Evolutionary conservation across 768 basidiomycete species (phyloP), one percentile per base, ranked within the genome.

Genomic region (Xerocomellus chrysenteron): DNA sequence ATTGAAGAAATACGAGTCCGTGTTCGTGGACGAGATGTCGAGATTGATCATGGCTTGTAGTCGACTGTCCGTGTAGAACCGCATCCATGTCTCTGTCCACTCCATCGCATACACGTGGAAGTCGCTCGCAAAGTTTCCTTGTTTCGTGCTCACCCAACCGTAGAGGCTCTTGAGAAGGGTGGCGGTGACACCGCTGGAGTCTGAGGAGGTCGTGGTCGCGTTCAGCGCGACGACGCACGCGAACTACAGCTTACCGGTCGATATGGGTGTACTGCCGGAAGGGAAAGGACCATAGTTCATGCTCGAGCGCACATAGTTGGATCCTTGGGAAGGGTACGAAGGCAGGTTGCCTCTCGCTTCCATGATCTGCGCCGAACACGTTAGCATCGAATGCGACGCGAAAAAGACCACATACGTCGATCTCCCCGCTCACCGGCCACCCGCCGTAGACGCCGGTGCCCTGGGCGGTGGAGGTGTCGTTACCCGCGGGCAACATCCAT

Each of bases 221-320:
- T 46, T 55, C 17, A 56, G 51, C 9, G 16, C 8, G 28, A 26
- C 24, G 8, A 4, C 0, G 0, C 16, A 33, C 4, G 19, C 8
- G 24, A 32, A 24, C 2, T 0, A 17, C n/a, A 26, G n/a, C 69
- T 57, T 53, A 69, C 66, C 56, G 5, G 50, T 54, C 8, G 70
- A 67, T 33, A 79, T 63, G 2, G 82, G 65, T 0, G 71, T 58
- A 42, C 48, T 60, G 0, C 71, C 71, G 0, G 64, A 58, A 1
- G 73, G 64, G 10, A 82, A 65, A 37, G 82, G 81, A 3, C 90
- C 92, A 73, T 87, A 94, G 68, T 85, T 85, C 21, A 94, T 72
- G 33, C 82, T 77, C 6, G 84, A 79, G 54, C 85, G 75, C 21
- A 79, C 76, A 58, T 73, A 80, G 68, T 80, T 78, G 54, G 72